Percentiles rank a stretch among this genome's conserved stretches.
Evolutionary conservation across 106 monocot species (phyloP).

Genomic region (Dendrobium officinale): DNA sequence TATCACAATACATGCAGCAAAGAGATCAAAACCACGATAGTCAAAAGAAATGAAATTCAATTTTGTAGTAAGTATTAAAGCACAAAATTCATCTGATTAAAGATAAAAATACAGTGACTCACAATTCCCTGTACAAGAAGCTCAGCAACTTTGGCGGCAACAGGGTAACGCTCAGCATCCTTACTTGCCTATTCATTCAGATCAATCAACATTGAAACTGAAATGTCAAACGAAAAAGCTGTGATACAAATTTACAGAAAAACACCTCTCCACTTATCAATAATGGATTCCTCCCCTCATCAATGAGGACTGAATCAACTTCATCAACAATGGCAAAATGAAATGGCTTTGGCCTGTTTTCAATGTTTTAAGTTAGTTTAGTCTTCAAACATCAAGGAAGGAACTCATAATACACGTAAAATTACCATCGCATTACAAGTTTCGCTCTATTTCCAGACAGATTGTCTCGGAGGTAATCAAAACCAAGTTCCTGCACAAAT

Average conservation of each 20-base stretch:
- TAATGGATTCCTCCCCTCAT: constrained; percentile 97
- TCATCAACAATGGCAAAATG: constrained; percentile 99
- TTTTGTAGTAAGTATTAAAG: background rate
- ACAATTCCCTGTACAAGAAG: constrained; percentile 73
- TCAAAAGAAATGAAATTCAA: background rate
- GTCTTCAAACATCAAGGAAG: background rate
- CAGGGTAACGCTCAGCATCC: constrained; percentile 92
- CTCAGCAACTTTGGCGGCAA: constrained; percentile 94
- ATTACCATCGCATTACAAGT: constrained; percentile 99
- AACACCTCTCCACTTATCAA: constrained; percentile 95
- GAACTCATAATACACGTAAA: background rate
- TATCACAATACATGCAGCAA: constrained; percentile 1
- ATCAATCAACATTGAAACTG: constrained; percentile 8
- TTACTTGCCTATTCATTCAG: constrained; percentile 57
- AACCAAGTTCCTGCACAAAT: constrained; percentile 79
- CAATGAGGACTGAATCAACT: constrained; percentile 98
- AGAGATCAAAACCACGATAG: background rate
- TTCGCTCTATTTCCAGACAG: constrained; percentile 66
- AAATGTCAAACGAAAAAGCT: background rate
- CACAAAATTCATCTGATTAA: background rate
- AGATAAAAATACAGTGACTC: constrained; percentile 20
- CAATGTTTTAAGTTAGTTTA: background rate
- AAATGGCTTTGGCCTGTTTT: constrained; percentile 82
- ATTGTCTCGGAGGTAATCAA: constrained; percentile 98
- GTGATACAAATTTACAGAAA: background rate